Evolutionary conservation across 352 stramenopile genomes (phyloP), one percentile per base, ranked within the genome.

Genomic region (Globisporangium rhizosaccharum): DNA sequence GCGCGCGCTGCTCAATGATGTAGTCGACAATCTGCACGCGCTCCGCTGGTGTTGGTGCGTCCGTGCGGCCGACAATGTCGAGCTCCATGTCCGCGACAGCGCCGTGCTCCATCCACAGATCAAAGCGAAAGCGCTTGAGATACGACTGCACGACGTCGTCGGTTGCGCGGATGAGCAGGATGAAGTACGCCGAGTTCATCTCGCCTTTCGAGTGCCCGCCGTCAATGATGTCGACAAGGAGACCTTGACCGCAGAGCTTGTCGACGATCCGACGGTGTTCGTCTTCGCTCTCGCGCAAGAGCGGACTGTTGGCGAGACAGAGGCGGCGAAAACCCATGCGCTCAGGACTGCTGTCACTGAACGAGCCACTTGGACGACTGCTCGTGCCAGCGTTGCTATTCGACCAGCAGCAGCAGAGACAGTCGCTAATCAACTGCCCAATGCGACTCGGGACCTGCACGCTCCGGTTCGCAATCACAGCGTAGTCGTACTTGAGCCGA

Each of bases 161-260:
- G 3, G 77, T 63, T 2, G 82, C 82, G 47, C 76, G 75, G 41
- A 92, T 62, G 44, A 94, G 64, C 33, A 94, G 42, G 55, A 94
- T 91, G 28, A 92, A 73, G 46, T 79, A 94, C 37, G 83, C 82
- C 0, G 82, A 84, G 59, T 89, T 85, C 76, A 93, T 91, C 56
- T 93, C 82, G 1, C 81, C 77, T 28, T 87, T 88, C 18, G 81
- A 86, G 55, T 94, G 75, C 23, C 82, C 83, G 28, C 82, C 85
- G 59, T 92, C 85, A 51, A 94, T 90, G 41, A 94, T 90, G 58
- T 94, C 85, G 45, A 94, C 82, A 3, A 85, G 55, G 0, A 94
- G 42, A 0, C 85, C 85, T 67, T 92, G 75, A 2, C 64, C 74
- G 39, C 79, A 90, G 2, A 94, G 61, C 42, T 88, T 84, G 53